Base-by-base conservation (phyloP, 2,329 filamentous ascomycete species). In the Ceratocystis huliohia region DNA sequence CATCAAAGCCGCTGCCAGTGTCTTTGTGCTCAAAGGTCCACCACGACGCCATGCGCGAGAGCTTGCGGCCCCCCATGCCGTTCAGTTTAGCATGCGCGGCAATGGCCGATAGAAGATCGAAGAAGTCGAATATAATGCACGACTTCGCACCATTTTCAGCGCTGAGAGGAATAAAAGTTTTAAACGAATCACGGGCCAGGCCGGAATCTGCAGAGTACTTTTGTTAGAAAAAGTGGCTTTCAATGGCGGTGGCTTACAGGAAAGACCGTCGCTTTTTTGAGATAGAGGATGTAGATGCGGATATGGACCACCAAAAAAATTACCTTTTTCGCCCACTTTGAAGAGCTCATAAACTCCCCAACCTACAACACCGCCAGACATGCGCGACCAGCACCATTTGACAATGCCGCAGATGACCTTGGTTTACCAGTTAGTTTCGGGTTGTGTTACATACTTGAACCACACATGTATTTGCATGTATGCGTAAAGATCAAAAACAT, bases 301-400 rank as follows among this genome's bases (percentile, higher is more conserved):
- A n/a, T n/a, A 7, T 53, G 17, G 17, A n/a, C 48, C n/a, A 25
- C n/a, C n/a, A 3, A 22, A 20, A 45, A 50, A 66, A 76, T 62
- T 82, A 95, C 91, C 91, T 80, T 88, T 84, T 78, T 99, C 94
- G 74, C 94, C 94, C 70, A 95, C 87, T 73, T 89, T 91, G 81
- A 99, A 99, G 25, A 96, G 82, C 74, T 97, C 92, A 74, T 99
- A 99, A 53, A 91, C 91, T 73, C 96, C 91, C 94, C 94, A 97
- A 67, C 91, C 91, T 45, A 99, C 92, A 15, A 99, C 86, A 72
- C 94, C 94, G 68, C 91, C 91, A 53, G 88, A 85, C 63, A 99
- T 80, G 77, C 94, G 85, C 74, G 90, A 92, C 94, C 94, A 99
- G 76, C 93, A 97, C 94, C 94, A 99, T 79, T 97, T 99, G 70